Evolutionary conservation across 768 basidiomycete species (phyloP).

Genomic region (Pleurotus djamor): DNA sequence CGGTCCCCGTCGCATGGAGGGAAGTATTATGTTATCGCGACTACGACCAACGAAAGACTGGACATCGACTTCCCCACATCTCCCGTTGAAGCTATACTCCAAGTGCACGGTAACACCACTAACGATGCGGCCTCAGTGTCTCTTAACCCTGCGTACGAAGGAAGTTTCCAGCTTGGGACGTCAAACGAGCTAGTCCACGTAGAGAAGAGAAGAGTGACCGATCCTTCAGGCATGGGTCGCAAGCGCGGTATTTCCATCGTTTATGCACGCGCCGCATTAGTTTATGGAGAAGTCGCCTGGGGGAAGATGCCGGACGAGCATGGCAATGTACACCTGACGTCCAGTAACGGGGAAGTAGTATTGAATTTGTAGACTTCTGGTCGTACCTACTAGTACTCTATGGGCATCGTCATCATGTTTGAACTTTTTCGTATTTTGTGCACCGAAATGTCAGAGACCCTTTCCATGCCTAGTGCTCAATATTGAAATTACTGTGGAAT

Average conservation of each 20-base stretch:
- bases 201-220: background rate
- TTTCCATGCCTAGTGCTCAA: no score
- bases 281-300: background rate
- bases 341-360: background rate
- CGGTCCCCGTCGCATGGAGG: conserved; percentile 18
- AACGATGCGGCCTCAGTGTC: background rate
- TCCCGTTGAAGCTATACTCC: conserved; percentile 32
- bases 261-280: background rate
- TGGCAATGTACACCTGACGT: background rate
- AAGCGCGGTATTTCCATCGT: background rate
- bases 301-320: background rate
- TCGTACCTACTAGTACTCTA: background rate
- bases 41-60: conserved; percentile 30
- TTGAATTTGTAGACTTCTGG: background rate
- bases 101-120: conserved; percentile 22
- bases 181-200: background rate
- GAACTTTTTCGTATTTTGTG: no score
- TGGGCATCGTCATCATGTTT: background rate
- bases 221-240: background rate
- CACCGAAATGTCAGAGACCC: no score
- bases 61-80: conserved; percentile 23
- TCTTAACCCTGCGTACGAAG: background rate
- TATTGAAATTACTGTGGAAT: no score
- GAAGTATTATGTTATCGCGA: conserved; percentile 25
- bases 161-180: background rate